Evolutionary conservation across 495 filamentous ascomycete genomes (phyloP).

Genomic region (Viridothelium virens): DNA sequence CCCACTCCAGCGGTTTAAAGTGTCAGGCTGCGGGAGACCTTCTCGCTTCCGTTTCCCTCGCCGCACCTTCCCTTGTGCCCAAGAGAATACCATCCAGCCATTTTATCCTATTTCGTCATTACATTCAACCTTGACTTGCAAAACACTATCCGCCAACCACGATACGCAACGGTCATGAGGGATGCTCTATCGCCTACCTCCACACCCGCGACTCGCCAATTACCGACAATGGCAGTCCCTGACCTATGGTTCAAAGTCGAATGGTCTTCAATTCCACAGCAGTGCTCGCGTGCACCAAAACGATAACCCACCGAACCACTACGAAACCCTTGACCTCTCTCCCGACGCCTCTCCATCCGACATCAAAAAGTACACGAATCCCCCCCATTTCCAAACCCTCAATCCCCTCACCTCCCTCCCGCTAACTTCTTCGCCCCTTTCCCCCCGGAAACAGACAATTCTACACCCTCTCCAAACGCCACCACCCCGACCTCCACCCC

Average conservation of each 20-base stretch:
- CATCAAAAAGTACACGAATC: constrained; percentile 66
- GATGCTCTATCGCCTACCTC: background rate
- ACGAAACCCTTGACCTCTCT: constrained; percentile 72
- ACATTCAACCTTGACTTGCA: background rate
- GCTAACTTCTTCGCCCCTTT: constrained; percentile 8
- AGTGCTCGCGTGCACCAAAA: constrained; percentile 20
- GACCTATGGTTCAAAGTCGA: constrained; percentile 11
- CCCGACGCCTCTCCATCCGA: constrained; percentile 59
- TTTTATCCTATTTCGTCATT: background rate
- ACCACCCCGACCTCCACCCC: constrained; percentile 92
- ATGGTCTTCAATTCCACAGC: constrained; percentile 30
- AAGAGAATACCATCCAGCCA: background rate
- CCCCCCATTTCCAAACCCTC: background rate
- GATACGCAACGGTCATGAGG: constrained; percentile 5
- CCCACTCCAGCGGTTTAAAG: background rate
- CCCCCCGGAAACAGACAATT: constrained; percentile 55
- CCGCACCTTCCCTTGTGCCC: background rate
- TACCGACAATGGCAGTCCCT: constrained; percentile 16
- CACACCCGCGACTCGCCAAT: background rate
- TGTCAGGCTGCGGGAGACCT: background rate
- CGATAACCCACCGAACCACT: constrained; percentile 50
- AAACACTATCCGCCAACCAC: background rate
- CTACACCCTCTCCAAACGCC: constrained; percentile 80
- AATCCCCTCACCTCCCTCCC: background rate
- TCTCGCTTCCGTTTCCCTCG: background rate